Conservation (phyloP, 495 filamentous ascomycete species). For the Penicillium verhagenii region DNA sequence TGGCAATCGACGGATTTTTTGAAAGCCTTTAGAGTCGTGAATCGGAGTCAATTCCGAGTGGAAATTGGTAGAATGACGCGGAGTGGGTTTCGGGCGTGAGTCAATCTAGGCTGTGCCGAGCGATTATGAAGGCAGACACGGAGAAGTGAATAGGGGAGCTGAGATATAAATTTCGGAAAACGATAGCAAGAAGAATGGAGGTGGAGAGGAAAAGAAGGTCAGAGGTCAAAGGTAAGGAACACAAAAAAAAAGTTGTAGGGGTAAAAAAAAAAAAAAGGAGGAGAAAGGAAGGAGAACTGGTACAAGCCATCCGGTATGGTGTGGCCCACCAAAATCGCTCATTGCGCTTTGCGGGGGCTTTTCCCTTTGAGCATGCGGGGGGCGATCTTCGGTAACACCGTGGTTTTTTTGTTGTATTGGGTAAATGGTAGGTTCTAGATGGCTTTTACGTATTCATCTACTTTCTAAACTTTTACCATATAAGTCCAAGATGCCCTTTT, state of each 20-base stretch:
- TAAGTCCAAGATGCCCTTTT: too few species aligned
- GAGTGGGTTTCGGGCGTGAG: constrained; percentile 12
- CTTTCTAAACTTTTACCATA: background rate
- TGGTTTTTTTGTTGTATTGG: constrained; percentile 1
- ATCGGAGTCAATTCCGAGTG: constrained; percentile 27
- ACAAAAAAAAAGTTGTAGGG: constrained; percentile 15
- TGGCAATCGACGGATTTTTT: constrained; percentile 31
- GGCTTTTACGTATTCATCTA: background rate
- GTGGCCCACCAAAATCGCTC: constrained; percentile 34
- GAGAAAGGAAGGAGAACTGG: constrained; percentile 18
- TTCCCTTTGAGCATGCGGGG: constrained; percentile 37
- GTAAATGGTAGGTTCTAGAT: background rate
- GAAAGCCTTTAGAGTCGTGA: constrained; percentile 30
- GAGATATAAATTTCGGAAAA: constrained; percentile 2
- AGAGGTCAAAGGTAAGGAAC: constrained; percentile 9
- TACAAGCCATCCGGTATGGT: constrained; percentile 26
- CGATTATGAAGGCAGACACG: constrained; percentile 6
- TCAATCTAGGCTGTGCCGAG: constrained; percentile 3
- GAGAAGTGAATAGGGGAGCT: constrained; percentile 3
- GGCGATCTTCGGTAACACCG: constrained; percentile 25
- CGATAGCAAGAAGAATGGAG: constrained; percentile 7
- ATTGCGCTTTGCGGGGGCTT: constrained; percentile 30
- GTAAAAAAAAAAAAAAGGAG: constrained; percentile 20
- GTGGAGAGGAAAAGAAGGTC: constrained; percentile 16
- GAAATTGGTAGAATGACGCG: constrained; percentile 24